These are phyloP conservation scores for Plasmodium gonderi DNA, from an alignment of 169 alveolate genomes.

Conservation along the genomic window DNA sequence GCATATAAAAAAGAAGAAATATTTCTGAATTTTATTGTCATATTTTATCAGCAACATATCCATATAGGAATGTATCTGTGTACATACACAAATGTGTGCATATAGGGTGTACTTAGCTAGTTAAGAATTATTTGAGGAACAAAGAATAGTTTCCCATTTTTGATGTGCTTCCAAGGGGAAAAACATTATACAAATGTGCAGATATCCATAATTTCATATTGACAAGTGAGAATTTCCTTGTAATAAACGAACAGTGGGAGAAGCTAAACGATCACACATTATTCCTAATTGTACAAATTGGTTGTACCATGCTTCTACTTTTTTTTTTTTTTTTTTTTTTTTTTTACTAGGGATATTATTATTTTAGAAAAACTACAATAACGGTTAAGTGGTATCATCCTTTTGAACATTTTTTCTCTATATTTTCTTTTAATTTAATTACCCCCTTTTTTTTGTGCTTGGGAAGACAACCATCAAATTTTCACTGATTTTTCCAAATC, in stretches of 20 bases:
- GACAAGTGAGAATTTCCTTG: too few relatives aligned
- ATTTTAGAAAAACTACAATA: background rate
- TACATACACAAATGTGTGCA: background rate
- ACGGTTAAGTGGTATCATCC: conserved; percentile 4
- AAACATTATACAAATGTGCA: background rate
- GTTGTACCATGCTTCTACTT: background rate
- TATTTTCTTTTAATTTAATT: background rate
- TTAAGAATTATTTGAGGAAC: background rate
- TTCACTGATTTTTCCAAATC: too few relatives aligned
- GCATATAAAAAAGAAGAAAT: background rate
- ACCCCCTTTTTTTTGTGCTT: background rate
- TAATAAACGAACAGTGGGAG: background rate
- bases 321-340: background rate
- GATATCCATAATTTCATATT: background rate
- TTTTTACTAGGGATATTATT: background rate
- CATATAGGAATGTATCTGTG: background rate
- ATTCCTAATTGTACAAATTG: background rate
- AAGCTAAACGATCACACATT: background rate
- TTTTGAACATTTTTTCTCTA: background rate
- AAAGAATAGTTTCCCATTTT: background rate
- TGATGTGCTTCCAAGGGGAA: background rate
- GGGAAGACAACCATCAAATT: too few relatives aligned
- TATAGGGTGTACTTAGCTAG: background rate
- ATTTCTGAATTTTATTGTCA: background rate
- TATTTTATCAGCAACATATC: background rate